A percentile compares a stretch with the other conserved stretches of the same genome.
phyloP scores from a whole-genome alignment of 805 yeast genomes.

The Saccharomycopsis fermentans region DNA sequence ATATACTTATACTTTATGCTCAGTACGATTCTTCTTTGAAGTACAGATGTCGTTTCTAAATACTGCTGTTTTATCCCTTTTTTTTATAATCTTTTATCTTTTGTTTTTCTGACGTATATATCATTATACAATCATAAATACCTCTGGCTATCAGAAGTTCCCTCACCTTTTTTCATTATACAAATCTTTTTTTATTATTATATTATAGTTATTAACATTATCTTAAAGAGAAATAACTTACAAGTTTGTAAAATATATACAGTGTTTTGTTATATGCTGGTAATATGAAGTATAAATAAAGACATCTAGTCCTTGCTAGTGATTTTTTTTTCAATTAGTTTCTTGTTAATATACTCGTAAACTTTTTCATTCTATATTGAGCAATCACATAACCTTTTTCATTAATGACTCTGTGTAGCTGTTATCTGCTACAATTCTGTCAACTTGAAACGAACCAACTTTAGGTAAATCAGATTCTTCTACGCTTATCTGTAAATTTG shows the following conservation, averaged over 20 bases:
- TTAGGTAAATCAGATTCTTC: constrained; percentile 1
- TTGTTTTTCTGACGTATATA: neutral
- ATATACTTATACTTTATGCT: neutral
- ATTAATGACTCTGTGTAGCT: constrained; percentile 5
- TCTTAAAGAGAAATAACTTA: no score
- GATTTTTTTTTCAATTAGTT: neutral
- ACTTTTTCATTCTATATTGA: neutral
- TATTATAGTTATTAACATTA: no score
- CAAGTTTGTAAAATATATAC: no score
- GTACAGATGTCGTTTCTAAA: neutral
- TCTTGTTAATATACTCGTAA: neutral
- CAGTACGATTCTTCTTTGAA: neutral
- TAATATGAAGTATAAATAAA: no score
- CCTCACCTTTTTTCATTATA: no score
- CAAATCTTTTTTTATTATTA: no score
- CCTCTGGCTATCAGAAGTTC: no score
- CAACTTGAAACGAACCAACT: neutral
- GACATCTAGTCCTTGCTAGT: no score
- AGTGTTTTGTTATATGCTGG: no score
- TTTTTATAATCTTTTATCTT: neutral
- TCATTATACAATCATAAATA: no score
- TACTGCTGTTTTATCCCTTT: neutral
- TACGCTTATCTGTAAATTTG: neutral
- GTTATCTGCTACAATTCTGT: constrained; percentile 1
- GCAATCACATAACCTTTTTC: neutral